These are phyloP conservation scores for Salinomyces thailandicus DNA, from an alignment of 2,329 filamentous ascomycete genomes.

Conservation along the genomic window DNA sequence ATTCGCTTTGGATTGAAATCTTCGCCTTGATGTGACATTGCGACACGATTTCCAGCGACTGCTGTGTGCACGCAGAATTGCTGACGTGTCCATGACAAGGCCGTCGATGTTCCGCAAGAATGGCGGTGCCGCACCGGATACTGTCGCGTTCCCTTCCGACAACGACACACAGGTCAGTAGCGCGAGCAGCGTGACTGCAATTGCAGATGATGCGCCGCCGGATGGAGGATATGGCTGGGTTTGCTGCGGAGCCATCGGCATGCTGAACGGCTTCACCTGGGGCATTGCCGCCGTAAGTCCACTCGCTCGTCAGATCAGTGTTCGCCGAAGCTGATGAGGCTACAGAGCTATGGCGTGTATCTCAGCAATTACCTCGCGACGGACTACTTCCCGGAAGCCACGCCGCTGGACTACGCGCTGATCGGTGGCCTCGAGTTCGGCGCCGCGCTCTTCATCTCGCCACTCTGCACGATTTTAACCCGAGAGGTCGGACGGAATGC, in stretches of 20 bases:
- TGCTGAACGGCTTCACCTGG: slow-evolving; percentile 26
- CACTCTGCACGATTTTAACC: slow-evolving; percentile 21
- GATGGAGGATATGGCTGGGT: slow-evolving; percentile 32
- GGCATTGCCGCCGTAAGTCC: slow-evolving; percentile 14
- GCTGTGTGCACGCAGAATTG: no score
- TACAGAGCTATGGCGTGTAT: slow-evolving; percentile 32
- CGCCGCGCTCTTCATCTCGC: slow-evolving; percentile 26
- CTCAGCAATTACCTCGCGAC: slow-evolving; percentile 32
- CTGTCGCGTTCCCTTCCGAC: not conserved
- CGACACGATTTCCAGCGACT: no score
- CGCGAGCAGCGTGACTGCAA: not conserved
- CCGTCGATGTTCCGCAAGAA: not conserved
- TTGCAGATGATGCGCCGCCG: slow-evolving; percentile 11
- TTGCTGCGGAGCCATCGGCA: slow-evolving; percentile 17
- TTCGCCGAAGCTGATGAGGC: slow-evolving; percentile 5
- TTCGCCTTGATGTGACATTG: no score
- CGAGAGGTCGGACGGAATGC: slow-evolving; percentile 17
- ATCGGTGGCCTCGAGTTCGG: slow-evolving; percentile 32
- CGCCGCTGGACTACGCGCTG: slow-evolving; percentile 30
- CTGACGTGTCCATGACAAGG: not conserved
- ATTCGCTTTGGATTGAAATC: no score
- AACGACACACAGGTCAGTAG: not conserved
- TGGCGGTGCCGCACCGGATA: not conserved
- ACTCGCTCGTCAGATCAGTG: not conserved
- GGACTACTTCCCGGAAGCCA: slow-evolving; percentile 26